Conservation (phyloP, 495 filamentous ascomycete genomes). For the Staphylotrichum tortipilum region DNA sequence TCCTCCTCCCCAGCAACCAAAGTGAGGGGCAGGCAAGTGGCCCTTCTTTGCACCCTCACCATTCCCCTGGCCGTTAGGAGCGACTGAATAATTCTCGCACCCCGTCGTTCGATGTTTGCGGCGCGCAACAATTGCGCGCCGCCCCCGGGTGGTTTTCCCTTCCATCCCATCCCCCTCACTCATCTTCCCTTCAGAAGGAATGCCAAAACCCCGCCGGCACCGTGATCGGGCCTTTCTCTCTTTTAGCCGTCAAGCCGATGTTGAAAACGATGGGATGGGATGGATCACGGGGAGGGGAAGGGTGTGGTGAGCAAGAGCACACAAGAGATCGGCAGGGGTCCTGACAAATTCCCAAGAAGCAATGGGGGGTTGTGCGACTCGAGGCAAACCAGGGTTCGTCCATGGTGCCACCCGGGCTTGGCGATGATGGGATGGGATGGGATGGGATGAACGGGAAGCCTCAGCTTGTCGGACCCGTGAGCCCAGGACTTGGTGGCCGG, state of each 20-base stretch:
- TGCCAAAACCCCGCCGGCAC: slow-evolving; percentile 1
- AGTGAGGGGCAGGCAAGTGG: too few species aligned
- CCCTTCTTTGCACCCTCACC: neutral
- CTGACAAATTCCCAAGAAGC: neutral
- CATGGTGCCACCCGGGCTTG: neutral
- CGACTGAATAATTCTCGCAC: neutral
- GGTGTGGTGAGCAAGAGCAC: slow-evolving; percentile 1
- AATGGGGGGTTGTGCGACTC: neutral
- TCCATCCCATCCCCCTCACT: too few species aligned
- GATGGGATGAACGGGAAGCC: too few species aligned
- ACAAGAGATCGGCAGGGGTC: too few species aligned
- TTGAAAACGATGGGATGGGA: neutral
- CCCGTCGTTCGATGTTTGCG: neutral
- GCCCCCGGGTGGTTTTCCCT: slow-evolving; percentile 1
- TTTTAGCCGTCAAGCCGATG: slow-evolving; percentile 13
- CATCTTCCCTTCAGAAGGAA: neutral
- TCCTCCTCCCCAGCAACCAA: too few species aligned
- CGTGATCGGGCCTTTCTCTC: slow-evolving; percentile 7
- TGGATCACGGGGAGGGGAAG: too few species aligned
- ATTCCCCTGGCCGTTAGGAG: neutral
- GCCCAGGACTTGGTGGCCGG: slow-evolving; percentile 7
- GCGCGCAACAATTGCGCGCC: slow-evolving; percentile 1
- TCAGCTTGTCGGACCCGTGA: slow-evolving; percentile 6
- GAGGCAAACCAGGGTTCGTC: neutral
- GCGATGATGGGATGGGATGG: neutral